phyloP scores from a whole-genome alignment of 108 stramenopile species.

The Discostella pseudostelligera region DNA sequence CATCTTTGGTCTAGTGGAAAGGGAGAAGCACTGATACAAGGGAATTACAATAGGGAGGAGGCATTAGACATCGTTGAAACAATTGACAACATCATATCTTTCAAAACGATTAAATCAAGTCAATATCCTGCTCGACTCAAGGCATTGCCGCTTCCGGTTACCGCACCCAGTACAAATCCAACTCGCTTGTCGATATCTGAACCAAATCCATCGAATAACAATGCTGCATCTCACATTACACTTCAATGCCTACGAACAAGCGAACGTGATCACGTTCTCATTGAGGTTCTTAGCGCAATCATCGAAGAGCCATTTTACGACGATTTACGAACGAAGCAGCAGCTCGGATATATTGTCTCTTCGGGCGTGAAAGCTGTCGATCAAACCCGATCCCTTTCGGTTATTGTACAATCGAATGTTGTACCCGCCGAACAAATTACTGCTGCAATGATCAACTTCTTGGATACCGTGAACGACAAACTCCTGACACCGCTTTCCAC shows the following conservation, averaged over 20 bases:
- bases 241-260: conserved; percentile 63
- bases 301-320: conserved; percentile 88
- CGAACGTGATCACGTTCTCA: conserved; percentile 70
- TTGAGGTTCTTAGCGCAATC: conserved; percentile 70
- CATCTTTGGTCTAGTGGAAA: conserved; percentile 72
- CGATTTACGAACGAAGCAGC: conserved; percentile 87
- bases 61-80: conserved; percentile 63
- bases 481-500: conserved; percentile 54
- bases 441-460: conserved; percentile 15
- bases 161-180: conserved; percentile 19
- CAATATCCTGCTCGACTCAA: conserved; percentile 62
- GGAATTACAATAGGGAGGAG: conserved; percentile 73
- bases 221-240: conserved; percentile 69
- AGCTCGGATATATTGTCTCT: conserved; percentile 92
- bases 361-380: conserved; percentile 74
- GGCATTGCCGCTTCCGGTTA: conserved; percentile 63
- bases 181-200: conserved; percentile 60
- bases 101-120: conserved; percentile 59
- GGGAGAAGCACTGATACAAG: conserved; percentile 77
- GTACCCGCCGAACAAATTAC: conserved; percentile 31
- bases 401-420: conserved; percentile 69
- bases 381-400: conserved; percentile 59
- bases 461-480: conserved; percentile 45
- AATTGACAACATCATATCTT: conserved; percentile 67
- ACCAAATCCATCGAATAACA: conserved; percentile 75